These are phyloP conservation scores for Boletus subparvulus DNA, from an alignment of 768 basidiomycete genomes.

Conservation along the genomic window DNA sequence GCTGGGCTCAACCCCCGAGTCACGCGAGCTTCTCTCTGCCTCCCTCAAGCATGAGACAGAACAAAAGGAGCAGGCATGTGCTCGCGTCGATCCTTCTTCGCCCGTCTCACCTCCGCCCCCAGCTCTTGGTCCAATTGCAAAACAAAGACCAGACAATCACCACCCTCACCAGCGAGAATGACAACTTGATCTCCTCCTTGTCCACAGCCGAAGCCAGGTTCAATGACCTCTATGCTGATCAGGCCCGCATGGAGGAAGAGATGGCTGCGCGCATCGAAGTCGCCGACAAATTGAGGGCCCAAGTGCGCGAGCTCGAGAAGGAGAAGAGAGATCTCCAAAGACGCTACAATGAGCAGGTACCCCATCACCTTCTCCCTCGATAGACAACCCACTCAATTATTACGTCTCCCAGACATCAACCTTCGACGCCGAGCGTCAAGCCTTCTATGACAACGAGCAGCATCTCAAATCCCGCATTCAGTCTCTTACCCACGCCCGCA, in stretches of 20 bases:
- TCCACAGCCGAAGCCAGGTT: constrained; percentile 69
- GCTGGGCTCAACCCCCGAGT: constrained; percentile 42
- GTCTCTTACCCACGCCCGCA: constrained; percentile 68
- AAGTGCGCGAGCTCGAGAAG: constrained; percentile 84
- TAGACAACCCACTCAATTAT: constrained; percentile 14
- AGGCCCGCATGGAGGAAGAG: constrained; percentile 78
- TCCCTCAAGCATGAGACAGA: constrained; percentile 77
- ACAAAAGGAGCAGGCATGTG: constrained; percentile 72
- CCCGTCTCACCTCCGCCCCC: constrained; percentile 9
- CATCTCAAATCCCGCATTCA: constrained; percentile 90
- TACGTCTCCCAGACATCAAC: constrained; percentile 59
- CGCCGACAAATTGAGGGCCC: constrained; percentile 73
- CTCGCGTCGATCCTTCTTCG: constrained; percentile 3
- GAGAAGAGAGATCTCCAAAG: constrained; percentile 82
- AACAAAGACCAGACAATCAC: constrained; percentile 73
- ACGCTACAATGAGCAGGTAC: constrained; percentile 86
- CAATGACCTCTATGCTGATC: constrained; percentile 78
- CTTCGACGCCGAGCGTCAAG: constrained; percentile 89
- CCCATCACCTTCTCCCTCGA: constrained; percentile 10
- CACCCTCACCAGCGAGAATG: constrained; percentile 62
- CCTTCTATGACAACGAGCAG: constrained; percentile 91
- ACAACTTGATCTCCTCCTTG: constrained; percentile 60
- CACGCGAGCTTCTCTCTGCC: constrained; percentile 54
- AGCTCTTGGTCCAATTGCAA: constrained; percentile 78
- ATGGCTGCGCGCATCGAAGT: constrained; percentile 81